Evolutionary conservation across 257 asterid species (phyloP).

Genomic region (Striga asiatica): DNA sequence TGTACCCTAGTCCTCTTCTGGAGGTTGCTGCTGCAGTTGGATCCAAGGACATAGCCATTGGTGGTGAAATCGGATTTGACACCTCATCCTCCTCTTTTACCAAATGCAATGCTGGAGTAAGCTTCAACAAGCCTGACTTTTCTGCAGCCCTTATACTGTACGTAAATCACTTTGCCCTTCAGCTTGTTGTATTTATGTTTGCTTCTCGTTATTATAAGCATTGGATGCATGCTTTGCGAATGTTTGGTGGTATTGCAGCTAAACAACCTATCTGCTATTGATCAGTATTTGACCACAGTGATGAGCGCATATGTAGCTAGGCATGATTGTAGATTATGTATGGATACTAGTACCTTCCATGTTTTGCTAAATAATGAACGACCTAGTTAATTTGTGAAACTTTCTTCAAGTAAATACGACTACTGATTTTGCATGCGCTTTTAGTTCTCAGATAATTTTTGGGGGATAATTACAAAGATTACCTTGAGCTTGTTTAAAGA

Average conservation of each 20-base stretch:
- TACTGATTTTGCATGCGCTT: not conserved
- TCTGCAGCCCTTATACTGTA: constrained; percentile 71
- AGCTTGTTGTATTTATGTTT: not conserved
- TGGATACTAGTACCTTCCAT: not conserved
- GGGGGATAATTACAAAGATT: not conserved
- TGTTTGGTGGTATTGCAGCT: not conserved
- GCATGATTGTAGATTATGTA: not conserved
- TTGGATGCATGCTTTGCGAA: not conserved
- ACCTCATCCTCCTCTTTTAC: constrained; percentile 65
- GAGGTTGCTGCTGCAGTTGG: constrained; percentile 74
- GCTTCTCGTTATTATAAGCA: not conserved
- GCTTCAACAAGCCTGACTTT: constrained; percentile 66
- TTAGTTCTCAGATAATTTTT: too few relatives aligned
- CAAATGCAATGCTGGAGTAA: constrained; percentile 68
- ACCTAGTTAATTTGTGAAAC: not conserved
- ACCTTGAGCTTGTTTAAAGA: not conserved
- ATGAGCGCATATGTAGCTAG: not conserved
- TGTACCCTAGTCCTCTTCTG: constrained; percentile 67
- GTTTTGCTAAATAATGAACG: not conserved
- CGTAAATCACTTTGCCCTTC: constrained; percentile 14
- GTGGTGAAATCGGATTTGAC: constrained; percentile 73
- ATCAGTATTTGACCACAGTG: not conserved
- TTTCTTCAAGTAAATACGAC: not conserved
- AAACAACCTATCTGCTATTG: not conserved
- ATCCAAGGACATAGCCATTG: constrained; percentile 46